A percentile compares a stretch with the other conserved stretches of the same genome.
Conservation (phyloP, 495 filamentous ascomycete genomes). For the Penicillium cosmopolitanum region DNA sequence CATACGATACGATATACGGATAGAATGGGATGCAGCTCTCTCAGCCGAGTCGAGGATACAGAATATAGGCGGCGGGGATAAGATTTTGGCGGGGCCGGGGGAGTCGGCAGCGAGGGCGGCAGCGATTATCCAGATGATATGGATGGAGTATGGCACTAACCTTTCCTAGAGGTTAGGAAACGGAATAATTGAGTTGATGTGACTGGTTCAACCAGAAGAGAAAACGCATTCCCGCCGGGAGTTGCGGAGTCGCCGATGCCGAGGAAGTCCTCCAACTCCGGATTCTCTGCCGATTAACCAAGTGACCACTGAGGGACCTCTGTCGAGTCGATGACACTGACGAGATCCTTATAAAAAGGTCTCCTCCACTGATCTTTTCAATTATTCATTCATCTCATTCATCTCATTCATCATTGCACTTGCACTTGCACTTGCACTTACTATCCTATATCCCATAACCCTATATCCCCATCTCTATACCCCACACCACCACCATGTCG, state of each 20-base stretch:
- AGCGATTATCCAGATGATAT: neutral
- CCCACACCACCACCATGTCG: conserved; percentile 9
- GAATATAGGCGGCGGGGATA: conserved; percentile 15
- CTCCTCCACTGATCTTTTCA: no score
- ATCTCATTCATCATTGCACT: no score
- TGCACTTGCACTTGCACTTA: no score
- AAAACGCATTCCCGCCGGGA: conserved; percentile 22
- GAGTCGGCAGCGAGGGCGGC: conserved; percentile 24
- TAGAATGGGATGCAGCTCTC: neutral
- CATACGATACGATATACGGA: conserved; percentile 15
- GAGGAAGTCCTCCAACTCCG: conserved; percentile 9
- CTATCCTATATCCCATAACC: neutral
- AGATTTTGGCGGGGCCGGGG: conserved; percentile 10
- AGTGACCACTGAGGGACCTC: neutral
- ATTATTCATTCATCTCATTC: no score
- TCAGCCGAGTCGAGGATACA: conserved; percentile 26
- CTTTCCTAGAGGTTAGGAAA: no score
- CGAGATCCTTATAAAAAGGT: neutral
- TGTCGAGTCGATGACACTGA: neutral
- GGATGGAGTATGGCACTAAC: no score
- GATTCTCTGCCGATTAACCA: conserved; percentile 4
- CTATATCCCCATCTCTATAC: neutral
- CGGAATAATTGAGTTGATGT: neutral
- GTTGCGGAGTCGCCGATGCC: conserved; percentile 23
- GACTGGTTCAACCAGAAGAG: neutral